phyloP scores from a whole-genome alignment of 208 protist species.

The Naegleria gruberi region DNA sequence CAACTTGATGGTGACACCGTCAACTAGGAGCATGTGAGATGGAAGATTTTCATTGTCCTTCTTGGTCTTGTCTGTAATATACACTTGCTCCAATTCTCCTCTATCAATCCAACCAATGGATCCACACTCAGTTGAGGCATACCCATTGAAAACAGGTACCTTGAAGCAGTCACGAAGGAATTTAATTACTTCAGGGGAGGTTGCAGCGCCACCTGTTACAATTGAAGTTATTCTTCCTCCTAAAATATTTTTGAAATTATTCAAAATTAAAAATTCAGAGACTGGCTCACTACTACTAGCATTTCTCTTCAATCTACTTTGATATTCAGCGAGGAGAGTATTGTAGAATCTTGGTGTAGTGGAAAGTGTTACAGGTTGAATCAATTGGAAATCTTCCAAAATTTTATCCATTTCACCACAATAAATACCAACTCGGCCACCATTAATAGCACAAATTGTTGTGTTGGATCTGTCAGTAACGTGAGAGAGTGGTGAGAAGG shows the following conservation, averaged over 20 bases:
- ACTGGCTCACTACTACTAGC: background rate
- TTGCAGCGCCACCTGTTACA: constrained; percentile 51
- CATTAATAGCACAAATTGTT: background rate
- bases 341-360: constrained; percentile 9
- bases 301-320: background rate
- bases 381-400: constrained; percentile 1
- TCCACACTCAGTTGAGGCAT: background rate
- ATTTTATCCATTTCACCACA: constrained; percentile 8
- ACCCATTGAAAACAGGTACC: background rate
- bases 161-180: constrained; percentile 13
- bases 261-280: background rate
- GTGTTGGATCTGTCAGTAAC: background rate
- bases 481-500: background rate
- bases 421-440: constrained; percentile 11
- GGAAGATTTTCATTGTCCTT: constrained; percentile 53
- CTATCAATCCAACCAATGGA: constrained; percentile 49
- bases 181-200: constrained; percentile 38
- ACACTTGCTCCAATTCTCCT: constrained; percentile 27
- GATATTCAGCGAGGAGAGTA: background rate
- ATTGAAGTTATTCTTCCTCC: constrained; percentile 57
- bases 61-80: constrained; percentile 40
- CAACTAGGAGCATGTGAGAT: constrained; percentile 19
- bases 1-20: constrained; percentile 49
- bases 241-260: constrained; percentile 41
- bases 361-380: background rate